These are phyloP conservation scores for Kuraishia borneana DNA, from an alignment of 805 yeast species.

Conservation along the genomic window DNA sequence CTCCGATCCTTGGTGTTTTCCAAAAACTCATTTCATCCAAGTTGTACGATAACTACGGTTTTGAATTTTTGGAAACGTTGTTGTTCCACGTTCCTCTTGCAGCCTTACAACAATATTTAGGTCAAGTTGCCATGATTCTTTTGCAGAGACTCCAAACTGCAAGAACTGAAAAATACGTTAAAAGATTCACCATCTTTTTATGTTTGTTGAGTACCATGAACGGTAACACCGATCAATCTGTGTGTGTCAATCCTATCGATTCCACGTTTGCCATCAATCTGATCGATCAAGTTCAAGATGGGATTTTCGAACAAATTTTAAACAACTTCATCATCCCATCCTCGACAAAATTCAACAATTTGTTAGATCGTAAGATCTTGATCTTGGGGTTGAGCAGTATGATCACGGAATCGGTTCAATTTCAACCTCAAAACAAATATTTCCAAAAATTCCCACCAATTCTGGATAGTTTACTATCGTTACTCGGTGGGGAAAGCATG, in stretches of 20 bases:
- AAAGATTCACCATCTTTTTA: conserved; percentile 57
- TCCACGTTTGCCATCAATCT: conserved; percentile 44
- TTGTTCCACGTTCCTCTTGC: conserved; percentile 43
- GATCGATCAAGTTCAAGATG: conserved; percentile 63
- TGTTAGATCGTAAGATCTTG: conserved; percentile 31
- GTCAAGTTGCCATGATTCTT: conserved; percentile 65
- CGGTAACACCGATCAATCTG: conserved; percentile 15
- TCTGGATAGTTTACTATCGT: conserved; percentile 28
- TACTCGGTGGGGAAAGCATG: conserved; percentile 21
- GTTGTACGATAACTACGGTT: conserved; percentile 69
- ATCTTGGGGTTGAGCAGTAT: conserved; percentile 37
- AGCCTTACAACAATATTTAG: conserved; percentile 40
- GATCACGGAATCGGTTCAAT: conserved; percentile 21
- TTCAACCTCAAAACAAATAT: conserved; percentile 26
- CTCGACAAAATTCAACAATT: conserved; percentile 27
- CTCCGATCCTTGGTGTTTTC: conserved; percentile 91
- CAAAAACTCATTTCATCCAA: conserved; percentile 86
- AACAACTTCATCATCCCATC: conserved; percentile 40
- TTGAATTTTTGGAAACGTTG: conserved; percentile 71
- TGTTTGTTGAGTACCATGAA: conserved; percentile 18
- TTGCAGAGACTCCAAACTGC: conserved; percentile 73
- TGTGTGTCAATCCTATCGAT: conserved; percentile 8
- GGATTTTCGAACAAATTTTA: conserved; percentile 40
- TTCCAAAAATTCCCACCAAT: conserved; percentile 28
- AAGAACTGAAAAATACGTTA: conserved; percentile 72